Evolutionary conservation across 108 stramenopile genomes (phyloP).

Genomic region (Fistulifera pelliculosa): DNA sequence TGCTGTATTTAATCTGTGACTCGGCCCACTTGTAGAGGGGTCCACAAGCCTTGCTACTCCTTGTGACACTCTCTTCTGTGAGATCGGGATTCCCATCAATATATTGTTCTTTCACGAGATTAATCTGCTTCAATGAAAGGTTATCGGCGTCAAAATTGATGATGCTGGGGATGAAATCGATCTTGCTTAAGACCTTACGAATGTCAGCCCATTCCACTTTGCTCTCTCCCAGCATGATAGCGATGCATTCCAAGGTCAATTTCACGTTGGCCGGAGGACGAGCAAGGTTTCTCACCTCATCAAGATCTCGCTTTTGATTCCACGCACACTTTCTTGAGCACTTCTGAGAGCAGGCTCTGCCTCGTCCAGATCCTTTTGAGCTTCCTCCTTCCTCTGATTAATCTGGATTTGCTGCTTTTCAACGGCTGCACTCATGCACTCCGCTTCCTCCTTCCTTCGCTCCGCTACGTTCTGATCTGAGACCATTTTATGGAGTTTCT

Average conservation of each 20-base stretch:
- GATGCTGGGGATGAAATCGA: conserved; percentile 94
- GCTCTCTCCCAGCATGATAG: conserved; percentile 89
- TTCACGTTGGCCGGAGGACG: conserved; percentile 92
- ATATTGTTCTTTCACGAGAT: conserved; percentile 76
- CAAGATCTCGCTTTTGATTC: conserved; percentile 95
- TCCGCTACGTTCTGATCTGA: conserved; percentile 96
- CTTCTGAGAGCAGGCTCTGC: conserved; percentile 92
- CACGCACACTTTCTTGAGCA: conserved; percentile 84
- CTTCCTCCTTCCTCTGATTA: conserved; percentile 79
- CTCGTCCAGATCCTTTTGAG: conserved; percentile 88
- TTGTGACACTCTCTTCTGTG: conserved; percentile 51
- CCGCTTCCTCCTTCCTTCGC: conserved; percentile 86
- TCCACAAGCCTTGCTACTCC: conserved; percentile 91
- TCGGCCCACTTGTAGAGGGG: conserved; percentile 96
- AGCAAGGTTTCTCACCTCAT: conserved; percentile 88
- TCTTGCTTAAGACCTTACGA: conserved; percentile 80
- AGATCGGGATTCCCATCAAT: conserved; percentile 71
- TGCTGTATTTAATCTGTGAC: conserved; percentile 89
- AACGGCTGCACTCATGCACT: conserved; percentile 82
- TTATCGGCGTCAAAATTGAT: conserved; percentile 91
- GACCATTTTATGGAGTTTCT: conserved; percentile 97
- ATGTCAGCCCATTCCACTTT: conserved; percentile 91
- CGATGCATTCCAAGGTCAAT: conserved; percentile 91
- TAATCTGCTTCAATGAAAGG: conserved; percentile 70
- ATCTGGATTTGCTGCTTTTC: conserved; percentile 70